phyloP scores from a whole-genome alignment of 495 filamentous ascomycete species.

The Lasiosphaeria miniovina region DNA sequence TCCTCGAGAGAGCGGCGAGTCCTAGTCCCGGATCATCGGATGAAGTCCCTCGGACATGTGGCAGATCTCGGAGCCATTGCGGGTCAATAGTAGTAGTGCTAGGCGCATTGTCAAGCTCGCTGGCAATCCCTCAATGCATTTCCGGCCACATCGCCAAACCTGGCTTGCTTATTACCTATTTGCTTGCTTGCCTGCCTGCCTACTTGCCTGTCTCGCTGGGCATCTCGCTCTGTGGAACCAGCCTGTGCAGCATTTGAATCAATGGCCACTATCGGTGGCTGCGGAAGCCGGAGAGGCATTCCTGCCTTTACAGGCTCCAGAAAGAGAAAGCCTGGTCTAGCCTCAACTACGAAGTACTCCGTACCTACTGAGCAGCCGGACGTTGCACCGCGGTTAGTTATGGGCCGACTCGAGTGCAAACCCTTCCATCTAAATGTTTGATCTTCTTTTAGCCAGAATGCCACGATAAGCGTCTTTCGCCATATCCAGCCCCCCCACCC shows the following conservation, averaged over 20 bases:
- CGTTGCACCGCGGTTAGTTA: neutral
- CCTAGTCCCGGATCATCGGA: slow-evolving; percentile 29
- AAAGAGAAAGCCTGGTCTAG: neutral
- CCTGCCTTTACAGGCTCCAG: slow-evolving; percentile 9
- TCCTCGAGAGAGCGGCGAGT: slow-evolving; percentile 6
- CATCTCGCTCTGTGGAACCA: neutral
- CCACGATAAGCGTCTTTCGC: slow-evolving; percentile 17
- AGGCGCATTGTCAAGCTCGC: slow-evolving; percentile 8
- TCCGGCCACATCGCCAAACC: neutral
- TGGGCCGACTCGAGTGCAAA: slow-evolving; percentile 19
- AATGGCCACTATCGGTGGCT: slow-evolving; percentile 5
- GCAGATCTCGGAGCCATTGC: slow-evolving; percentile 16
- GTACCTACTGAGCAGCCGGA: slow-evolving; percentile 2
- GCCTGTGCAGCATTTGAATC: slow-evolving; percentile 1
- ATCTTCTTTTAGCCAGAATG: slow-evolving; percentile 50
- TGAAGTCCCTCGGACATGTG: slow-evolving; percentile 19
- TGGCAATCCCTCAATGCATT: slow-evolving; percentile 17
- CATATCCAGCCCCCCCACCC: slow-evolving; percentile 13
- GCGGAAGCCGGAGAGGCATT: slow-evolving; percentile 8
- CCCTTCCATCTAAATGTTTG: slow-evolving; percentile 32
- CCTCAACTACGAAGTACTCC: neutral
- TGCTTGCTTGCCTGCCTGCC: too few species aligned
- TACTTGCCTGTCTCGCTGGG: too few species aligned
- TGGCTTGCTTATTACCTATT: too few species aligned
- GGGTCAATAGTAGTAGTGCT: slow-evolving; percentile 1